phyloP scores from a whole-genome alignment of 2,329 filamentous ascomycete species.

The Chalara sp. region DNA sequence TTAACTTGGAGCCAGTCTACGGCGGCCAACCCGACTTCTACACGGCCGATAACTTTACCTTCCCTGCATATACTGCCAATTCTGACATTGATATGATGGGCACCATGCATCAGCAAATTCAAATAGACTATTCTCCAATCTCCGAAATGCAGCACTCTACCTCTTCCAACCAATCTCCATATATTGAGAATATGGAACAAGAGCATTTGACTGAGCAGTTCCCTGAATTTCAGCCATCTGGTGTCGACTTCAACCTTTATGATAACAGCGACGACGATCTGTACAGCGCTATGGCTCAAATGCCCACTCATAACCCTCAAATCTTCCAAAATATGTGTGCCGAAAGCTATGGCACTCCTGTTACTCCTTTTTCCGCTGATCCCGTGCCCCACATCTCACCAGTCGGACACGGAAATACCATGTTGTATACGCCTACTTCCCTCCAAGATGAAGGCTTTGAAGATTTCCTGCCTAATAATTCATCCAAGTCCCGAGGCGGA shows the following conservation, averaged over 20 bases:
- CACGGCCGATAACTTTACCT: slow-evolving; percentile 13
- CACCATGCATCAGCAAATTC: slow-evolving; percentile 12
- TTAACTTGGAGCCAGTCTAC: slow-evolving; percentile 11
- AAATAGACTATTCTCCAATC: slow-evolving; percentile 23
- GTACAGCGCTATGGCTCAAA: slow-evolving; percentile 50
- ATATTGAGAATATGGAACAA: slow-evolving; percentile 41
- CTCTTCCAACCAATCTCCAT: slow-evolving; percentile 23
- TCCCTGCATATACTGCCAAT: slow-evolving; percentile 18
- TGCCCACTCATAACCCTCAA: slow-evolving; percentile 42
- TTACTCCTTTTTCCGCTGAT: slow-evolving; percentile 22
- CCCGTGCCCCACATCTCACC: slow-evolving; percentile 57
- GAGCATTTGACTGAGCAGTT: slow-evolving; percentile 39
- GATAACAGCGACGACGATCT: slow-evolving; percentile 46
- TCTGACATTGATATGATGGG: slow-evolving; percentile 19
- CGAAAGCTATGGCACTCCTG: slow-evolving; percentile 22
- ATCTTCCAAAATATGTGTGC: slow-evolving; percentile 31
- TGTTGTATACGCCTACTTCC: slow-evolving; percentile 62
- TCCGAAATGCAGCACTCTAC: slow-evolving; percentile 18
- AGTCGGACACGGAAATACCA: slow-evolving; percentile 58
- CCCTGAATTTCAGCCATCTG: slow-evolving; percentile 23
- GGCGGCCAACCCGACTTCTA: slow-evolving; percentile 10
- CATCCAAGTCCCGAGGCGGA: slow-evolving; percentile 6
- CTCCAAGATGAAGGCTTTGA: slow-evolving; percentile 48
- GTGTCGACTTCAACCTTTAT: slow-evolving; percentile 48
- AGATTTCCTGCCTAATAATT: slow-evolving; percentile 14